Conservation (phyloP, 2,329 filamentous ascomycete genomes). For the Exophiala aquamarina region DNA sequence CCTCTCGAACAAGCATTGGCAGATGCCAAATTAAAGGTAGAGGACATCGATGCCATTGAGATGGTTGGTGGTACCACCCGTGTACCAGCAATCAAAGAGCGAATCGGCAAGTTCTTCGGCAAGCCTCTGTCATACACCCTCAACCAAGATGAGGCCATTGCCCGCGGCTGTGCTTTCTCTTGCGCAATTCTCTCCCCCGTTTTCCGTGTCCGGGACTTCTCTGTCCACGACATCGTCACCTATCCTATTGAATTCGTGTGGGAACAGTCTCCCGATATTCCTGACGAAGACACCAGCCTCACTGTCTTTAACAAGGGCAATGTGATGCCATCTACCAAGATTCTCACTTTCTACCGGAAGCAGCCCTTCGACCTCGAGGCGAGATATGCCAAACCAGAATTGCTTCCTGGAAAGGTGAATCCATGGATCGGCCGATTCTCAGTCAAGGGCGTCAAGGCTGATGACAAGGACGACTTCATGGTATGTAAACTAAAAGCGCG, state of each 20-base stretch:
- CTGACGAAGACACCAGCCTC: conserved; percentile 94
- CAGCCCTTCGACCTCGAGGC: conserved; percentile 96
- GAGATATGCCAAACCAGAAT: conserved; percentile 82
- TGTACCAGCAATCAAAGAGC: conserved; percentile 88
- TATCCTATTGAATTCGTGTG: conserved; percentile 98
- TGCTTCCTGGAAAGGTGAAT: conserved; percentile 82
- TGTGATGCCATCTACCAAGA: conserved; percentile 96
- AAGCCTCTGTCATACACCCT: conserved; percentile 93
- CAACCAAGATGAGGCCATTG: conserved; percentile 97
- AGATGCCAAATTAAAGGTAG: conserved; percentile 86
- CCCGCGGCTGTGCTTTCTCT: conserved; percentile 93
- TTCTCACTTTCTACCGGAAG: conserved; percentile 98
- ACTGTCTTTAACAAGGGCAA: conserved; percentile 98
- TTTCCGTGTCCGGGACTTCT: conserved; percentile 98
- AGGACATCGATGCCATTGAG: conserved; percentile 92
- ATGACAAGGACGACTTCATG: conserved; percentile 93
- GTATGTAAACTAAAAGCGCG: conserved; percentile 99
- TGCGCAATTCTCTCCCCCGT: conserved; percentile 96
- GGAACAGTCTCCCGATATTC: conserved; percentile 98
- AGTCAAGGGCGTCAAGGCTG: conserved; percentile 94
- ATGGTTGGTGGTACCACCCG: conserved; percentile 93
- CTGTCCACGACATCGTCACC: conserved; percentile 94
- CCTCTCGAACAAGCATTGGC: conserved; percentile 89
- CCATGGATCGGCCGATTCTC: conserved; percentile 98
- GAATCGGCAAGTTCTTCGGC: conserved; percentile 86